Base-by-base conservation (phyloP, 208 protist genomes). In the Phytomonas sp. region DNA sequence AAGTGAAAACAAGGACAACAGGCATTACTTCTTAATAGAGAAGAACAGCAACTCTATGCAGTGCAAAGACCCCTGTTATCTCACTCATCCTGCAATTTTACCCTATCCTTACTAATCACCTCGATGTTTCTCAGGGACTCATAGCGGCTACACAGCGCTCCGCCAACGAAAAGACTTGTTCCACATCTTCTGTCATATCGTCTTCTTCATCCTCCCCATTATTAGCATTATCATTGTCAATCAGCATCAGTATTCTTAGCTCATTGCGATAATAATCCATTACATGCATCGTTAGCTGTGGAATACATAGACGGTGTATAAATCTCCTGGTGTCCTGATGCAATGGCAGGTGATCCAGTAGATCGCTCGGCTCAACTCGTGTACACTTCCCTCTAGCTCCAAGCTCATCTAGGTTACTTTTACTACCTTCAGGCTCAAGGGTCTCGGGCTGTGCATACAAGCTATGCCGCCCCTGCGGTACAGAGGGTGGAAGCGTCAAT, bases 241-340 rank as follows among this genome's bases (percentile, higher is more conserved):
- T 62, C 28, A 71, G 60, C 20, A 78, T 73, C 5, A 77, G 72
- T 28, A 13, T 43, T 15, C n/a, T 0, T 32, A 67, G 34, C 67
- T 67, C 71, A 26, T 31, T 30, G 0, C 6, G 23, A 53, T 80
- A 76, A 65, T 80, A 83, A 30, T 73, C 71, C 26, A 71, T 46
- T 30, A 84, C 23, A n/a, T 82, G 73, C 29, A 62, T 74, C 31
- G 82, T 70, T 6, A 84, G 62, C 71, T 88, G 82, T 65, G 82
- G 82, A 5, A 88, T 13, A 33, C 82, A 82, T 15, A 28, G 46
- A 29, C 68, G 26, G 33, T 72, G 51, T 23, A 80, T 64, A 64
- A 51, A 51, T 15, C 13, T 51, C 20, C 40, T 17, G 13, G 40
- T 51, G 40, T 67, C 43, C 31, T 32, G 40, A 15, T 20, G 9